Evolutionary conservation across 2,329 filamentous ascomycete species (phyloP).

Genomic region (Tolypocladium pustulatum): DNA sequence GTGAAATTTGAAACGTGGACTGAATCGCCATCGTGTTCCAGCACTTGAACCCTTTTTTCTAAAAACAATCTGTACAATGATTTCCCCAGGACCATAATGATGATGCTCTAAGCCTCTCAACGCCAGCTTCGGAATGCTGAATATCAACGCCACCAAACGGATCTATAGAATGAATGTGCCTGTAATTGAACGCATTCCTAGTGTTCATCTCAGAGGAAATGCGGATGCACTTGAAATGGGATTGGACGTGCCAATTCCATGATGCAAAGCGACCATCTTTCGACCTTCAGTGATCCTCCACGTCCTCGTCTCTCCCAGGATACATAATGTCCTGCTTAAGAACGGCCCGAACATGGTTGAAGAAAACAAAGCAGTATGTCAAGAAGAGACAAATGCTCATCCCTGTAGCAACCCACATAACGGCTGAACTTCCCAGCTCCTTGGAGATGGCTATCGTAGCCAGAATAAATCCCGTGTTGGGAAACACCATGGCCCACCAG

Average conservation of each 20-base stretch:
- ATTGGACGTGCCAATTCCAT: neutral
- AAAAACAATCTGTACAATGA: neutral
- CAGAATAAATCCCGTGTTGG: conserved; percentile 49
- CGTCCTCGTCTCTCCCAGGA: conserved; percentile 43
- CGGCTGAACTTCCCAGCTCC: conserved; percentile 30
- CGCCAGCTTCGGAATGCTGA: neutral
- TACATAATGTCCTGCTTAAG: conserved; percentile 44
- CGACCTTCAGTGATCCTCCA: conserved; percentile 25
- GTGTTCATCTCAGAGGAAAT: neutral
- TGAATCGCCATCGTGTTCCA: neutral
- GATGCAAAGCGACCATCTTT: neutral
- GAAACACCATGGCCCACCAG: conserved; percentile 56
- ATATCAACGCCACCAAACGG: neutral
- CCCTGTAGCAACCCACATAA: conserved; percentile 37
- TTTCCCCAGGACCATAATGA: too few relatives aligned
- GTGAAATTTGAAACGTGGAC: neutral
- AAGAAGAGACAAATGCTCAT: conserved; percentile 36
- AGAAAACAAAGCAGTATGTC: conserved; percentile 32
- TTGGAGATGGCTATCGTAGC: conserved; percentile 44
- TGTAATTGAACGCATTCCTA: neutral
- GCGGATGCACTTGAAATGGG: neutral
- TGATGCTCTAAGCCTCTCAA: neutral
- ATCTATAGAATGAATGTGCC: neutral
- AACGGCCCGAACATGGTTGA: conserved; percentile 32
- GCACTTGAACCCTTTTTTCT: neutral